Base-by-base conservation (phyloP, 179 eudicot genomes). In the Silene coronaria region DNA sequence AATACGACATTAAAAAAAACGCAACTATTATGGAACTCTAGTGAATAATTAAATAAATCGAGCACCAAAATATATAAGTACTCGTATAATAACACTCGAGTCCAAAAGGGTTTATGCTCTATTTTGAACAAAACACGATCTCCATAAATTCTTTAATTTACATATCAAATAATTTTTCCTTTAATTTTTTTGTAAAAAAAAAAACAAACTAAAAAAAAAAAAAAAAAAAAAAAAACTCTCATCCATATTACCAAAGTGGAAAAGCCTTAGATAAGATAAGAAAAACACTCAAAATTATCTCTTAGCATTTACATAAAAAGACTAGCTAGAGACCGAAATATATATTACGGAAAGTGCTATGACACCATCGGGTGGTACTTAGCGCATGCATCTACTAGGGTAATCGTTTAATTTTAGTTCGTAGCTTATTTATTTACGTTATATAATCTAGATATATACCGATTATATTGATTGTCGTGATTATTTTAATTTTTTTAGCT, bases 241-340 rank as follows among this genome's bases (percentile, higher is more conserved):
- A 48, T 24, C 55, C 26, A 30, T 74, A 61, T 14, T 57, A 45
- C 22, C 75, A 61, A 42, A 26, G 22, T 5, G 26, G 34, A 30
- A 62, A 30, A 59, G 36, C 70, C 74, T 53, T 71, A 53, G 68
- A 30, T 23, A 64, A 64, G 21, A 51, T 64, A 16, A 61, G 23
- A 77, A 70, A 59, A 17, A 13, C 26, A 16, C 21, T 28, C 28
- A 62, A 76, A 69, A 51, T 36, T 67, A 28, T 75, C 72, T 58
- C 77, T 10, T 80, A 66, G 34, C 36, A 72, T 76, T 68, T 76
- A 72, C 83, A 80, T 75, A 71, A 23, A 75, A 61, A 68, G 9
- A 38, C 58, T 17, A 75, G 65, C 59, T 46, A 14, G 53, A 30
- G 22, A 70, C 14, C 65, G 65, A 60, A 4, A 58, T n/a, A 4